Evolutionary conservation across 331 rosid genomes (phyloP), one percentile per base, ranked within the genome.

Genomic region (Acacia pycnantha): DNA sequence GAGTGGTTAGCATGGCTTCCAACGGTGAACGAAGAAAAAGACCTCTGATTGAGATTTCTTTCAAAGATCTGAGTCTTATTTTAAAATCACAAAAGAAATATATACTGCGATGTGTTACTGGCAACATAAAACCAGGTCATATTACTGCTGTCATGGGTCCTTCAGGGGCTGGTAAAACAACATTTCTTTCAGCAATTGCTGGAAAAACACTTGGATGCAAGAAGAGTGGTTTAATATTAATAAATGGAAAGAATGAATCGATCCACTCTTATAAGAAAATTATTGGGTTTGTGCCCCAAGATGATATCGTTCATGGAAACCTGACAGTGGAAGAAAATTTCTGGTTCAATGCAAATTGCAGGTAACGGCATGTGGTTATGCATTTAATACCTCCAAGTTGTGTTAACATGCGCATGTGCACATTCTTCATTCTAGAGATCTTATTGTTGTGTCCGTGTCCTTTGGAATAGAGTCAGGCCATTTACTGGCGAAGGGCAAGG

Each of bases 141-240:
- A 94, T 96, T 48, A 91, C 98, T 62, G 91, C 99, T 62, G 97
- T 96, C 73, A 94, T 96, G 99, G 99, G 99, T 66, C 99, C 99
- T 48, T 96, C 99, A 54, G 98, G 99, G 31, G 99, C 99, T 51
- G 99, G 99, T 74, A 96, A 96, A 91, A 96, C 99, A 72, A 91
- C 95, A 27, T 90, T 96, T 83, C 97, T 94, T 81, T 94, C 98
- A 77, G 98, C 99, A 69, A 74, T 96, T 73, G 98, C 99, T 0
- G 99, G 99, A 87, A 96, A 91, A 80, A 86, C 97, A n/a, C 78
- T 92, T 71, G 98, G 99, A 82, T 96, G 97, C 90, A 86, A 35
- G 56, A 83, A 80, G 79, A 88, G 83, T 73, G 98, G 99, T 82
- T 89, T 87, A 29, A 90, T 96, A 87, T 92, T 91, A 70, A 86